Evolutionary conservation across 2,329 filamentous ascomycete genomes (phyloP), one percentile per base, ranked within the genome.

Genomic region (Fusarium gaditjirri): DNA sequence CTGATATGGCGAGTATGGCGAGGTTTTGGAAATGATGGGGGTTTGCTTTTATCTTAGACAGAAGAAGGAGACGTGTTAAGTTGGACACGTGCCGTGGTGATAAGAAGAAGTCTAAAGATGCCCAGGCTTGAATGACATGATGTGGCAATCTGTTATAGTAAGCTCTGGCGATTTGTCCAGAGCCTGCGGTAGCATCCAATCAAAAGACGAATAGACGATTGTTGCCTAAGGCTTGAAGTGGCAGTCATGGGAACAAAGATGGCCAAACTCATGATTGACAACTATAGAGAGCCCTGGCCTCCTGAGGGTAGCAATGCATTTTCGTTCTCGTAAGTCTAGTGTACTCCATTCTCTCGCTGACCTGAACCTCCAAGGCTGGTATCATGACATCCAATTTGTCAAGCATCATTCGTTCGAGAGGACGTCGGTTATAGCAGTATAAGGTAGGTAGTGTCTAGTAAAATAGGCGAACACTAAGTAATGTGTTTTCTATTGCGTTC

Each of bases 11-110:
- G 36, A 38, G 16, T 31, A 11, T 31, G 31, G 19, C 16, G 49
- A 21, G 21, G 56, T 50, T 49, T 49, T 61, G 27, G 46, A 17
- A n/a, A 16, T n/a, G 19, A 17, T 33, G 27, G 29, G 43, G 25
- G 23, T n/a, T 39, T 39, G 8, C 19, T 21, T 41, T 49, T 23
- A 31, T 25, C 36, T 67, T 54, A 7, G 52, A 29, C 35, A 58
- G 41, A 29, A 58, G 41, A 29, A 42, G 27, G 23, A 47, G 27
- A 58, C 14, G 38, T 29, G 36, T 33, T 33, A 10, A 38, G 33
- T 36, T 63, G 39, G 35, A 55, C 53, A 71, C 67, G 68, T 71
- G 68, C 68, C 49, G 60, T 65, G 43, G 67, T 55, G 56, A 70
- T 61, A 71, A 61, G 44, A 71, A 61, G 44, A 50, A 25, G 52